A percentile compares a stretch with the other conserved stretches of the same genome.
Conservation (phyloP, 805 yeast genomes). For the Starmerella apicola region DNA sequence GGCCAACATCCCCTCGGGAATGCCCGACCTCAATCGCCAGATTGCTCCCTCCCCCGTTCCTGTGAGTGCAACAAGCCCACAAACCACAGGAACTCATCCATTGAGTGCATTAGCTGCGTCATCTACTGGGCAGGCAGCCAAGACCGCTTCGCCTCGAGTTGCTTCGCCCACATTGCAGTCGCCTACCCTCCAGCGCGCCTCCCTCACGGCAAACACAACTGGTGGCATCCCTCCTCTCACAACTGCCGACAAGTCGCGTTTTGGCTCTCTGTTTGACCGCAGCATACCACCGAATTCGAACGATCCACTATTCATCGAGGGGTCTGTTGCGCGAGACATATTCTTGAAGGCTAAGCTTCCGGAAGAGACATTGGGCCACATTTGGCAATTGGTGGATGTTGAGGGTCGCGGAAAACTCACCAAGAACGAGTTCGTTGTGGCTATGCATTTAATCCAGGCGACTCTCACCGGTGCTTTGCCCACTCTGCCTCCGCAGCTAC, state of each 20-base stretch:
- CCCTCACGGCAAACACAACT: constrained; percentile 8
- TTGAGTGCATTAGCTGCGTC: background rate
- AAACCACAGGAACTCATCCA: background rate
- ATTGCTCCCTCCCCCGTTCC: constrained; percentile 13
- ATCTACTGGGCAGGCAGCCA: background rate
- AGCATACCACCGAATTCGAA: constrained; percentile 35
- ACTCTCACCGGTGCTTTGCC: constrained; percentile 52
- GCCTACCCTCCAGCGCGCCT: constrained; percentile 2
- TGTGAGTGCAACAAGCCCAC: background rate
- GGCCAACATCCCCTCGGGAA: constrained; percentile 44
- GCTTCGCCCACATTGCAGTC: background rate
- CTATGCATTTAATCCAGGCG: constrained; percentile 90
- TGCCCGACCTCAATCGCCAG: constrained; percentile 43
- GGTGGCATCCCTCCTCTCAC: constrained; percentile 27
- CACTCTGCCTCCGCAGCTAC: constrained; percentile 41
- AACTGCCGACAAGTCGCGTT: constrained; percentile 28
- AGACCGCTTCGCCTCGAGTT: background rate
- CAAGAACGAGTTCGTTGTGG: constrained; percentile 69
- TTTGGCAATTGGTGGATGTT: constrained; percentile 82
- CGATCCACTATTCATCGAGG: constrained; percentile 46
- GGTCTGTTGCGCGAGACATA: constrained; percentile 71
- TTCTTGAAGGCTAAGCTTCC: constrained; percentile 83
- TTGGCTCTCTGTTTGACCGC: constrained; percentile 46
- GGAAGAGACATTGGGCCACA: constrained; percentile 60
- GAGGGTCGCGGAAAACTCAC: constrained; percentile 59